A percentile compares a stretch with the other conserved stretches of the same genome.
These are phyloP conservation scores for Sclerotinia trifoliorum DNA, from an alignment of 2,329 filamentous ascomycete genomes.

Conservation along the genomic window DNA sequence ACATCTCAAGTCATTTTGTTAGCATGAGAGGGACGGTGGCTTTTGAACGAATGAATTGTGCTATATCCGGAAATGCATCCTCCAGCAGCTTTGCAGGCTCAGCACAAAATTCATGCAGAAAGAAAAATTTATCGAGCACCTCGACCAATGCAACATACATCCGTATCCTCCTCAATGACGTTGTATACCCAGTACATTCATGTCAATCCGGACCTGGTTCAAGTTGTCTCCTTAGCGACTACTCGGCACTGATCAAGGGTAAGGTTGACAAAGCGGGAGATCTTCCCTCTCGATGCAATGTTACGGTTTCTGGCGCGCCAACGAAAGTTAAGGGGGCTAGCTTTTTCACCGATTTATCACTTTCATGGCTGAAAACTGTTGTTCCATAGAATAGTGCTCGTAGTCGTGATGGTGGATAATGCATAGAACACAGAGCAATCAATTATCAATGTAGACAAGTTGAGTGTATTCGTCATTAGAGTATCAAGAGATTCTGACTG, in stretches of 20 bases:
- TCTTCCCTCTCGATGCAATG: slow-evolving; percentile 6
- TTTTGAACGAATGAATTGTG: slow-evolving; percentile 45
- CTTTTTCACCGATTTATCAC: slow-evolving; percentile 10
- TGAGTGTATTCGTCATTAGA: not conserved
- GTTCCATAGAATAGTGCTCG: not conserved
- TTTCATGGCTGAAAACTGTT: slow-evolving; percentile 1
- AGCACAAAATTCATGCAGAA: not conserved
- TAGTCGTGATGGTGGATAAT: no score
- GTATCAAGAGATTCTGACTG: not conserved
- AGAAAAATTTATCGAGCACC: not conserved
- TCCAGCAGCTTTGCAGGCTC: not conserved
- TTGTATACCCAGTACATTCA: not conserved
- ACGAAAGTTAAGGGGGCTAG: slow-evolving; percentile 12
- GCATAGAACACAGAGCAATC: not conserved
- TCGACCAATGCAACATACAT: not conserved
- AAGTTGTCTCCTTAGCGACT: slow-evolving; percentile 13
- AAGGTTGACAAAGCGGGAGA: slow-evolving; percentile 4
- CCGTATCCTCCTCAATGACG: slow-evolving; percentile 13
- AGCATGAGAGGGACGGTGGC: slow-evolving; percentile 65
- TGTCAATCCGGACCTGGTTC: not conserved
- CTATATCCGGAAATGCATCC: not conserved
- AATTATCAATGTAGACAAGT: not conserved
- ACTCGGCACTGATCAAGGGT: not conserved
- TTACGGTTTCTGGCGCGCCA: not conserved
- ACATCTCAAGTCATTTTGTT: slow-evolving; percentile 54